Evolutionary conservation across 2,329 filamentous ascomycete genomes (phyloP), one percentile per base, ranked within the genome.

Genomic region (Raffaelea albimanens): DNA sequence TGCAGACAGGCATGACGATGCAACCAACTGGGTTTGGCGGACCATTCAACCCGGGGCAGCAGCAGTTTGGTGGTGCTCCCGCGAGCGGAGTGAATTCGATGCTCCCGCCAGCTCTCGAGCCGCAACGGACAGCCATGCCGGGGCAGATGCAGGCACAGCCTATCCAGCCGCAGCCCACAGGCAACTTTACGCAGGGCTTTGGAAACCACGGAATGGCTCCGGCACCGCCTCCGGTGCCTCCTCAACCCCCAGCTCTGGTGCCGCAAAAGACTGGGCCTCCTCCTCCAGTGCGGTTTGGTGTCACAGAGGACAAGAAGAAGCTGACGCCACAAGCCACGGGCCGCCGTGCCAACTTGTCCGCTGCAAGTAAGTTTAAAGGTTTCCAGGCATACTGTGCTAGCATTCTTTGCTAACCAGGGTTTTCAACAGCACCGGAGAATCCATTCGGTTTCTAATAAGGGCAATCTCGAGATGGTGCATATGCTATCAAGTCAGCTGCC

Each of bases 221-320:
- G 20, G 1, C 70, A 59, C 71, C 67, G 52, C 75, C 77, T 45
- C 82, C 85, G 50, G 66, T 91, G 46, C 69, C 82, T 52, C 78
- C 87, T 31, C 87, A 94, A 63, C 82, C 85, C 68, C 93, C 87
- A 13, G 87, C 85, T 50, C 67, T 91, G 47, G 67, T 82, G 52
- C 78, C 87, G 41, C 87, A 94, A 62, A 82, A 85, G 70, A 94
- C 87, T 9, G 87, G 87, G 0, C 93, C 93, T 7, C 73, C 91
- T 19, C 93, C 93, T 41, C 81, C 88, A 21, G 83, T 98, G 18
- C 80, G 88, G 50, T 98, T 98, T 63, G 93, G 93, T 36, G 82
- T 95, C 33, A 75, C 78, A 49, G 70, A 73, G 23, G 79, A 82
- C 43, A 70, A 80, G 25, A 88, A 89, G 67, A 93, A 86, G 64